A percentile compares a stretch with the other conserved stretches of the same genome.
Conservation (phyloP, 331 rosid genomes). For the Phaseolus coccineus region DNA sequence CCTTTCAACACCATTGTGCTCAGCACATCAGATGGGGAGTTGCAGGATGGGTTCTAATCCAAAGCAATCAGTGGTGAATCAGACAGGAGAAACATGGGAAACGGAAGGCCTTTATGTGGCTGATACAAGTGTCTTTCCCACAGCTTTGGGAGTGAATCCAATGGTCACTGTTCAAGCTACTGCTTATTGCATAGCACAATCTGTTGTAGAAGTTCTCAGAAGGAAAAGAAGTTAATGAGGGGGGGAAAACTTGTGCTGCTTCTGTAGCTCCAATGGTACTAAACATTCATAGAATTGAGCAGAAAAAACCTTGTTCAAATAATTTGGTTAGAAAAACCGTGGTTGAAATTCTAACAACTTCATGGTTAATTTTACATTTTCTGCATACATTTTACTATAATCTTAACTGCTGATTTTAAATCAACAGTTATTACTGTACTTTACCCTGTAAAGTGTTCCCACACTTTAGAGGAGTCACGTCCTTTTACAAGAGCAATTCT, state of each 20-base stretch:
- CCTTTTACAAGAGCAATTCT: constrained; percentile 16
- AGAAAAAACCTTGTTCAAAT: constrained; percentile 26
- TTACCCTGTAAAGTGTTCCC: neutral
- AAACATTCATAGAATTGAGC: constrained; percentile 27
- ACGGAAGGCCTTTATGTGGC: constrained; percentile 76
- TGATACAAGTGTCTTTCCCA: constrained; percentile 83
- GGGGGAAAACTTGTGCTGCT: neutral
- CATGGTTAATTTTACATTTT: neutral
- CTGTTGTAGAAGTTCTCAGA: constrained; percentile 67
- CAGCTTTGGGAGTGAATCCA: constrained; percentile 92
- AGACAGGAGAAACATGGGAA: constrained; percentile 87
- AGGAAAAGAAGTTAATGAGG: constrained; percentile 52
- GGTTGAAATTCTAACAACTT: neutral
- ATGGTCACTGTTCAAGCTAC: constrained; percentile 85
- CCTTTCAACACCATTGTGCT: constrained; percentile 61
- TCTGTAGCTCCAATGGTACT: constrained; percentile 32
- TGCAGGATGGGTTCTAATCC: constrained; percentile 76
- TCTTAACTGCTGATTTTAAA: neutral
- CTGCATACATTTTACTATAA: neutral
- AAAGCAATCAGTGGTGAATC: constrained; percentile 67
- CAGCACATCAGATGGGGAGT: constrained; percentile 94
- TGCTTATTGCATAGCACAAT: constrained; percentile 86
- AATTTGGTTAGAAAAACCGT: neutral
- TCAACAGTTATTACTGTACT: neutral
- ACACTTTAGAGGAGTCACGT: neutral